Conservation (phyloP, 2,329 filamentous ascomycete genomes). For the Ophiostoma tasmaniense region DNA sequence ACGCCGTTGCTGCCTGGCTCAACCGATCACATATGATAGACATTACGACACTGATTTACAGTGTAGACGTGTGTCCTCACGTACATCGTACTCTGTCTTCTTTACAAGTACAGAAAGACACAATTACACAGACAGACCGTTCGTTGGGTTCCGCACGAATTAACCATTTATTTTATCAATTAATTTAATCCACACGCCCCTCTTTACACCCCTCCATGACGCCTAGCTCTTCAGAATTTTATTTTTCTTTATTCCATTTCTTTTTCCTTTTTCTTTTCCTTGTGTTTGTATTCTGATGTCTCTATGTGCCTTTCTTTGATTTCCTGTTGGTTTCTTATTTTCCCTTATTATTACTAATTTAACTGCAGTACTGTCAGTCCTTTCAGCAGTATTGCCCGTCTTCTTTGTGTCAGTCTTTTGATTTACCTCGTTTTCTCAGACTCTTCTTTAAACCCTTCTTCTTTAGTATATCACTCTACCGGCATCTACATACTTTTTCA, state of each 20-base stretch:
- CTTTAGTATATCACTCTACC: background rate
- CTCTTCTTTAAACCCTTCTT: background rate
- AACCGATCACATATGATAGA: conserved; percentile 5
- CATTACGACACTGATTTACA: background rate
- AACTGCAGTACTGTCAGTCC: too few relatives aligned
- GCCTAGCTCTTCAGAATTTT: conserved; percentile 9
- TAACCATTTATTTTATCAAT: background rate
- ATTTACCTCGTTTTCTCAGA: too few relatives aligned
- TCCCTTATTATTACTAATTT: too few relatives aligned
- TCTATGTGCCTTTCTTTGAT: too few relatives aligned
- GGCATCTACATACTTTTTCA: background rate
- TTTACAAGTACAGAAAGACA: background rate
- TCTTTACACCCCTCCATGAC: conserved; percentile 6
- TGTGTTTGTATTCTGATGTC: too few relatives aligned
- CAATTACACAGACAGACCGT: background rate
- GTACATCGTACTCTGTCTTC: background rate
- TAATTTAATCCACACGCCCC: background rate
- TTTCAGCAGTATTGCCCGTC: too few relatives aligned
- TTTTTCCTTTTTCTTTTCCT: background rate
- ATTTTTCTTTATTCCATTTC: background rate
- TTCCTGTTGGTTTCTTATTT: too few relatives aligned
- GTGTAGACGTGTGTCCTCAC: too few relatives aligned
- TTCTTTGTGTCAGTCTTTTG: too few relatives aligned
- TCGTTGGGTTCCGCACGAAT: background rate
- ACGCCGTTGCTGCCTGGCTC: conserved; percentile 5